Evolutionary conservation across 805 yeast genomes (phyloP).

Genomic region (Saccharomycopsis selenospora): DNA sequence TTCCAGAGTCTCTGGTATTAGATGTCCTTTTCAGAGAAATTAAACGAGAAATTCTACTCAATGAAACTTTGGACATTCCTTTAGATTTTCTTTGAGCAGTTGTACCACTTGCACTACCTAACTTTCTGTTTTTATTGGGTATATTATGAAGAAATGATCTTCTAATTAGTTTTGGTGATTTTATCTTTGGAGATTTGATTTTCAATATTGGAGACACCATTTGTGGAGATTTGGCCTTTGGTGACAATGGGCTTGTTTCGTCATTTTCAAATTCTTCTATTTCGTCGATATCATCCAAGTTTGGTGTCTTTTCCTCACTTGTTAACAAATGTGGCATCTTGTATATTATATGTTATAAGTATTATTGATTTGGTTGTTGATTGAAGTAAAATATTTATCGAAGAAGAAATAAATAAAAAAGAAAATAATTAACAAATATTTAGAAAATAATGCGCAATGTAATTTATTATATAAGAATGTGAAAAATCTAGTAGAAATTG

Average conservation of each 20-base stretch:
- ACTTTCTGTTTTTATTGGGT: not conserved
- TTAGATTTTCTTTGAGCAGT: conserved; percentile 1
- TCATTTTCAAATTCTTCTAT: not conserved
- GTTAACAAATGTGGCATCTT: not conserved
- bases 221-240: too few species aligned
- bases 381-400: too few species aligned
- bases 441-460: too few species aligned
- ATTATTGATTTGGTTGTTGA: too few species aligned
- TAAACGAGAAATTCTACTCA: conserved; percentile 7
- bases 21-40: conserved; percentile 5
- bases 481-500: too few species aligned
- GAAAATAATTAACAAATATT: too few species aligned
- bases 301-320: conserved; percentile 2
- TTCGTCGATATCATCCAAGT: not conserved
- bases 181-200: not conserved
- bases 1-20: not conserved
- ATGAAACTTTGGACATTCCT: conserved; percentile 7
- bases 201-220: not conserved
- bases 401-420: too few species aligned
- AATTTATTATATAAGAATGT: too few species aligned
- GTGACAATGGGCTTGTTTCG: not conserved
- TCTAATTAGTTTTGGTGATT: not conserved
- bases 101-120: not conserved
- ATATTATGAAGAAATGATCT: not conserved
- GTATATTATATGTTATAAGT: too few species aligned